Evolutionary conservation across 176 grass and related monocot species (phyloP).

Genomic region (Bonia amplexicaulis): DNA sequence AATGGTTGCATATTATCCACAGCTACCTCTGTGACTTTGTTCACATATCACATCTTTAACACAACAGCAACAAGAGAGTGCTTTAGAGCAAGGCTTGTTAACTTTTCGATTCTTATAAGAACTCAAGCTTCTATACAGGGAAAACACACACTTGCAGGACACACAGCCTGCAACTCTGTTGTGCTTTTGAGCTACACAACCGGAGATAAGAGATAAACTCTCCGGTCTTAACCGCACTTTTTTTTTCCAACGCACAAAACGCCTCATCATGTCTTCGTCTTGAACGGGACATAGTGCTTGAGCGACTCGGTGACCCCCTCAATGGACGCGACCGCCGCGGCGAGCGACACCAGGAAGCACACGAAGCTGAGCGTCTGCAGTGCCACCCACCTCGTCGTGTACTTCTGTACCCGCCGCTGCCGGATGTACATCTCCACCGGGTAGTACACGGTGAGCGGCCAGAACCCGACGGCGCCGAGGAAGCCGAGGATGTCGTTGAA

Average conservation of each 20-base stretch:
- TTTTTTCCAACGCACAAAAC: background rate
- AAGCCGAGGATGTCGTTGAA: slow-evolving; percentile 90
- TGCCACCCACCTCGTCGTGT: slow-evolving; percentile 55
- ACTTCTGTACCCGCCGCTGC: slow-evolving; percentile 43
- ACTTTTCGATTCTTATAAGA: background rate
- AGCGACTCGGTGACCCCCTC: slow-evolving; percentile 66
- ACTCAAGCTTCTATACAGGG: slow-evolving; percentile 4
- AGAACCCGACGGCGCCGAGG: slow-evolving; percentile 80
- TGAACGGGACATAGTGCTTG: slow-evolving; percentile 58
- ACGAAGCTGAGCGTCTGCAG: slow-evolving; percentile 66
- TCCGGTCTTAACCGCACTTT: background rate
- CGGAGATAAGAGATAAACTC: background rate
- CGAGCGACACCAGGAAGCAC: slow-evolving; percentile 77
- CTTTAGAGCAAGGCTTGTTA: background rate
- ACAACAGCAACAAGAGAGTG: background rate
- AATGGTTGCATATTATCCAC: background rate
- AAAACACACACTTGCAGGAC: background rate
- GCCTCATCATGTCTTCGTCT: slow-evolving; percentile 50
- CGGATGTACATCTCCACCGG: slow-evolving; percentile 90
- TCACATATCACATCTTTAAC: background rate
- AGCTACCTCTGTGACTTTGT: background rate
- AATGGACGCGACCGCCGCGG: slow-evolving; percentile 56
- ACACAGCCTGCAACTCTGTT: background rate
- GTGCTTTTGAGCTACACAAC: background rate
- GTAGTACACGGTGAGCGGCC: slow-evolving; percentile 95